A percentile compares a stretch with the other conserved stretches of the same genome.
Conservation (phyloP, 2,329 filamentous ascomycete species). For the Fusarium anguioides region DNA sequence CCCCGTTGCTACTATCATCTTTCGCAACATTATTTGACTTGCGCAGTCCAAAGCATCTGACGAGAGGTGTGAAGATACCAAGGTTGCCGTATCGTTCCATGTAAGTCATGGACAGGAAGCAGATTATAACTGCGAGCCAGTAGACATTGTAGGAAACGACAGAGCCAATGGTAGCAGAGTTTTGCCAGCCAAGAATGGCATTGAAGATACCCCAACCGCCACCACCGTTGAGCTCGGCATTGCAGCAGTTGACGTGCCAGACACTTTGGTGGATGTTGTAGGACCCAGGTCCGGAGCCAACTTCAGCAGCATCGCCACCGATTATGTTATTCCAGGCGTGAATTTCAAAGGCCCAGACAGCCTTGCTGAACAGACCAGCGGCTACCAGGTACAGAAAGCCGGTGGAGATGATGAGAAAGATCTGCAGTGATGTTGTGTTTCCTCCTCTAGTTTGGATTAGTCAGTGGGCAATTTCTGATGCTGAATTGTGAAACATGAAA, state of each 20-base stretch:
- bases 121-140: background rate
- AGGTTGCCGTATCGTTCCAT: background rate
- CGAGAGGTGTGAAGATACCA: background rate
- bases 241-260: conserved; percentile 2
- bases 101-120: background rate
- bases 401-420: background rate
- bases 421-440: background rate
- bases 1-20: too few relatives aligned
- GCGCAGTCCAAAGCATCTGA: background rate
- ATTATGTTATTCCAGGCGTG: conserved; percentile 7
- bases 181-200: background rate
- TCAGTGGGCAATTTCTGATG: fast-evolving
- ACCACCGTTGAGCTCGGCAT: background rate
- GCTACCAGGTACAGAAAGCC: background rate
- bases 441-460: background rate
- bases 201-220: conserved; percentile 1
- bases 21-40: background rate
- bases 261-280: background rate
- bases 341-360: background rate
- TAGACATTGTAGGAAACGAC: background rate
- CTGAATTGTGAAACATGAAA: fast-evolving
- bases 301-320: background rate
- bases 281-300: background rate
- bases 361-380: background rate
- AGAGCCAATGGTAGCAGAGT: background rate